Evolutionary conservation across 176 grass and related monocot genomes (phyloP), one percentile per base, ranked within the genome.

Genomic region (Ensete glaucum): DNA sequence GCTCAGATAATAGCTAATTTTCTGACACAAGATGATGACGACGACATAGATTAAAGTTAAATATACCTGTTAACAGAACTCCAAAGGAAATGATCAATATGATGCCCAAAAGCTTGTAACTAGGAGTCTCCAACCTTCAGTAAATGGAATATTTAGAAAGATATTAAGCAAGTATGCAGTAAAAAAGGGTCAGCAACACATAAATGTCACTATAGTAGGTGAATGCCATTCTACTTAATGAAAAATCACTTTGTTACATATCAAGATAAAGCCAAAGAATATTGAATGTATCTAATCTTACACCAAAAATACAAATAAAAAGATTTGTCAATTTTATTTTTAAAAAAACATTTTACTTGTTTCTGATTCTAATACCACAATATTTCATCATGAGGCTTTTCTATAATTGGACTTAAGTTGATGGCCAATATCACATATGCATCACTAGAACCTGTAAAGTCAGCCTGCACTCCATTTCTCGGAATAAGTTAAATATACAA

Each of bases 71-170:
- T 81, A 95, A 81, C 26, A 99, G 76, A 81, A 99, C 91, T 77
- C 95, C 95, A 62, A 78, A 77, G 74, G 95, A 99, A 84, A 99
- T 99, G 54, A 99, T 82, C 56, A 89, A 9, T 86, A 99, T 91
- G 71, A 99, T 99, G 25, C 88, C 90, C 69, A 99, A 86, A 89
- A 99, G 95, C 86, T 89, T 94, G 80, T 86, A 71, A 82, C 95
- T 99, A 65, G 95, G 88, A 78, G 26, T 99, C 73, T 99, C 95
- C 91, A 99, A 91, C 89, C 95, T 99, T 64, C 83, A 84, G 50
- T 27, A 67, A 62, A 57, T 76, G 14, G 62, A 58, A 76, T 82
- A 14, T 72, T 80, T 83, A 55, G 23, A 65, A 80, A 58, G 67
- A 54, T 54, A 52, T 60, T 75, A 15, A 58, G 29, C 70, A 50